Percentiles rank a stretch among this genome's conserved stretches.
phyloP scores from a whole-genome alignment of 2,329 filamentous ascomycete species.

The Pleoardoris graminearum region DNA sequence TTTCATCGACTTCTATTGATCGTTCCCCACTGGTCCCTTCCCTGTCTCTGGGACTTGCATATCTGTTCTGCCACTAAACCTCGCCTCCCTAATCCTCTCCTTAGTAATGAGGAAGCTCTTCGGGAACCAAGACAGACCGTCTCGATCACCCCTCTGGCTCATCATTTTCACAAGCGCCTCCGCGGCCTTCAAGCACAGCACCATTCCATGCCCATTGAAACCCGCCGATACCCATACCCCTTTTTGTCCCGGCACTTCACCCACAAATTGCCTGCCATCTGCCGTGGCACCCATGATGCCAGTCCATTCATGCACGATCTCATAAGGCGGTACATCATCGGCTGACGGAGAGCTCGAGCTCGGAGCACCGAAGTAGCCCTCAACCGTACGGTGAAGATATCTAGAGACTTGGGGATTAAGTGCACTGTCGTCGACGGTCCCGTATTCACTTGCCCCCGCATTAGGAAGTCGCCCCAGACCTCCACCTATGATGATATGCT shows the following conservation, averaged over 20 bases:
- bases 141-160: conserved; percentile 29
- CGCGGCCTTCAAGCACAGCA: conserved; percentile 63
- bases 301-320: conserved; percentile 49
- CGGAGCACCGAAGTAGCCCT: conserved; percentile 55
- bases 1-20: too few relatives aligned
- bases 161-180: conserved; percentile 62
- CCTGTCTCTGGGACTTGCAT: conserved; percentile 18
- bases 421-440: conserved; percentile 60
- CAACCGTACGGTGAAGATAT: conserved; percentile 51
- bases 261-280: conserved; percentile 56
- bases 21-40: not conserved
- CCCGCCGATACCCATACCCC: conserved; percentile 61
- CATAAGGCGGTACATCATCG: conserved; percentile 8
- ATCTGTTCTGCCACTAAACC: conserved; percentile 33
- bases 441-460: conserved; percentile 55
- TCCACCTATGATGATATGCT: conserved; percentile 66
- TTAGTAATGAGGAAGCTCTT: conserved; percentile 53
- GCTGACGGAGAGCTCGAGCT: conserved; percentile 39
- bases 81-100: conserved; percentile 45
- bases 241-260: conserved; percentile 46
- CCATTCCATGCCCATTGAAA: conserved; percentile 70
- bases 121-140: conserved; percentile 58
- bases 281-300: conserved; percentile 58
- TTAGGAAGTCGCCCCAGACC: conserved; percentile 51
- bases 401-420: conserved; percentile 56